phyloP scores from a whole-genome alignment of 108 stramenopile genomes.

The Discostella pseudostelligera region DNA sequence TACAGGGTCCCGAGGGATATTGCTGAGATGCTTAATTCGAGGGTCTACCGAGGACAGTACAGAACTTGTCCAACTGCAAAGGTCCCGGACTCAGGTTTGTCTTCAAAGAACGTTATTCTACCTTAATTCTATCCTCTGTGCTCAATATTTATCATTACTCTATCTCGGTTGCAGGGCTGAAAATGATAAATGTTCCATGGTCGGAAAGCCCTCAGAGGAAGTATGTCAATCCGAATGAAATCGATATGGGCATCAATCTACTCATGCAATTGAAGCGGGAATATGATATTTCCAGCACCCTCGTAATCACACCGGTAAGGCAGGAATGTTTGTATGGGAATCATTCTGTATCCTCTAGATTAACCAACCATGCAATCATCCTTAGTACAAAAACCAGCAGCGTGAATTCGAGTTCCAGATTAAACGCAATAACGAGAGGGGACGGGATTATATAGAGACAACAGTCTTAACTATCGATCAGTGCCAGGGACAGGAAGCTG shows the following conservation, averaged over 20 bases:
- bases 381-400: slow-evolving; percentile 50
- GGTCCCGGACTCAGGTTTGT: slow-evolving; percentile 34
- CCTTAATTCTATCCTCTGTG: background rate
- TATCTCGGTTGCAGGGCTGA: slow-evolving; percentile 11
- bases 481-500: slow-evolving; percentile 51
- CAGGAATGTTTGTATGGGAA: background rate
- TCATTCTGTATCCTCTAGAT: background rate
- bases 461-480: slow-evolving; percentile 48
- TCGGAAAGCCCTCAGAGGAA: slow-evolving; percentile 19
- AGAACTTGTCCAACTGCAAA: slow-evolving; percentile 24
- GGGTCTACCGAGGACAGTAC: slow-evolving; percentile 44
- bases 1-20: slow-evolving; percentile 53
- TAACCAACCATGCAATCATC: background rate
- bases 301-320: slow-evolving; percentile 54
- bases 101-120: background rate
- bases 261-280: slow-evolving; percentile 20
- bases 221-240: slow-evolving; percentile 53
- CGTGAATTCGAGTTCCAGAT: slow-evolving; percentile 40
- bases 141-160: too few relatives aligned
- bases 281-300: slow-evolving; percentile 21
- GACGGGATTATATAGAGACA: background rate
- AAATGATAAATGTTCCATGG: slow-evolving; percentile 33
- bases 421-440: slow-evolving; percentile 1
- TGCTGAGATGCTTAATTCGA: slow-evolving; percentile 43
- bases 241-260: slow-evolving; percentile 25